Evolutionary conservation across 2,329 filamentous ascomycete species (phyloP), one percentile per base, ranked within the genome.

Genomic region (Sclerotinia borealis): DNA sequence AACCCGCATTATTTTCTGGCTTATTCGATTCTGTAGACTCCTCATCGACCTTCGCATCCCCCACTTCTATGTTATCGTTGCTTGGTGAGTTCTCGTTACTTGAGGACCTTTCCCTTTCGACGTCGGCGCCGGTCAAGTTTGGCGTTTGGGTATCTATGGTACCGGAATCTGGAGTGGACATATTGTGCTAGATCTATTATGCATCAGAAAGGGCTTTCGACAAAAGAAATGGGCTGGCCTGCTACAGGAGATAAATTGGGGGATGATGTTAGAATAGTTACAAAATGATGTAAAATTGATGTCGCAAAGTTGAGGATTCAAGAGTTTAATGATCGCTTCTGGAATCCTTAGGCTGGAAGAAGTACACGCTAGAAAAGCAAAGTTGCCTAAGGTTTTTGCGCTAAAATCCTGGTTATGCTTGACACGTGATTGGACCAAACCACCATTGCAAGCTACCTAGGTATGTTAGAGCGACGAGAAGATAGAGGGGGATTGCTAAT

Each of bases 131-230:
- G 31, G 15, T 31, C 34, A 37, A 41, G 15, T 58, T 48, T 37
- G 51, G 51, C 11, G 51, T 13, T 19, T 63, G 37, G 43, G 60
- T 58, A 36, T 47, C 54, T 56, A 63, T 43, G 41, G 60, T 37
- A 58, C 54, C 45, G 41, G 51, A 45, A 47, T 63, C 60, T 45
- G 60, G 41, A n/a, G 59, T 47, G 55, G 60, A 63, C 60, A 63
- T 63, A 47, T 58, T 63, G 60, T 50, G 41, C 60, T 63, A 48
- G 31, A 63, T 48, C 51, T 63, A 63, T 39, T 41, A 63, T 63
- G 36, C 60, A 63, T 63, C 41, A 63, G 60, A 63, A 58, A 49
- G 54, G 11, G 51, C 51, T 49, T 63, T 63, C 37, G 41, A 63
- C 60, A 63, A 58, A 63, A 19, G 43, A 58, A 58, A 63, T 41